phyloP scores from a whole-genome alignment of 129 eudicot species.

The Solidago caesia region DNA sequence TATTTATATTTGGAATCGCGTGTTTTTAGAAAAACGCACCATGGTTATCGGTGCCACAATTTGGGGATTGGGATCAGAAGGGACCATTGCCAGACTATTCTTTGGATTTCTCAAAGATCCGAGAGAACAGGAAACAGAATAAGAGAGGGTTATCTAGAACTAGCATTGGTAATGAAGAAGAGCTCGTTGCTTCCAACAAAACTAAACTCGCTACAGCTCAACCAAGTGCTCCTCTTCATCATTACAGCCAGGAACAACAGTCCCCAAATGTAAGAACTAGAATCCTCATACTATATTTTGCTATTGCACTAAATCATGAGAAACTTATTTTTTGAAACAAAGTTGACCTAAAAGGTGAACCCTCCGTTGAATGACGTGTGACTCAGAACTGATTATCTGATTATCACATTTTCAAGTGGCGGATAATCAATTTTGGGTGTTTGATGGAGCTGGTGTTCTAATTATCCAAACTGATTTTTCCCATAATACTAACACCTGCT shows the following conservation, averaged over 20 bases:
- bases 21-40: conserved; percentile 62
- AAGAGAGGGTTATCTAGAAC: conserved; percentile 90
- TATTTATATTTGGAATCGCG: not conserved
- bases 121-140: conserved; percentile 93
- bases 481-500: not conserved
- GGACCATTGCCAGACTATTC: conserved; percentile 91
- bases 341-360: not conserved
- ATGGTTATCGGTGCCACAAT: conserved; percentile 98
- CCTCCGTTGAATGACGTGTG: not conserved
- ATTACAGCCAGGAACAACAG: conserved; percentile 48
- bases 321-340: not conserved
- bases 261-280: conserved; percentile 72
- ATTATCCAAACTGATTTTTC: not conserved
- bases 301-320: no score
- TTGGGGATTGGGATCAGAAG: conserved; percentile 98
- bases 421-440: not conserved
- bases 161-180: conserved; percentile 96
- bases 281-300: no score
- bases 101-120: conserved; percentile 80
- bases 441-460: not conserved
- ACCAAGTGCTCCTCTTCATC: conserved; percentile 33
- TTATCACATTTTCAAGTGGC: not conserved
- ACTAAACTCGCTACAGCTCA: conserved; percentile 23
- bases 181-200: conserved; percentile 54
- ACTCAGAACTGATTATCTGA: not conserved